Base-by-base conservation (phyloP, 2,329 filamentous ascomycete genomes). In the Epichloe amarillans region DNA sequence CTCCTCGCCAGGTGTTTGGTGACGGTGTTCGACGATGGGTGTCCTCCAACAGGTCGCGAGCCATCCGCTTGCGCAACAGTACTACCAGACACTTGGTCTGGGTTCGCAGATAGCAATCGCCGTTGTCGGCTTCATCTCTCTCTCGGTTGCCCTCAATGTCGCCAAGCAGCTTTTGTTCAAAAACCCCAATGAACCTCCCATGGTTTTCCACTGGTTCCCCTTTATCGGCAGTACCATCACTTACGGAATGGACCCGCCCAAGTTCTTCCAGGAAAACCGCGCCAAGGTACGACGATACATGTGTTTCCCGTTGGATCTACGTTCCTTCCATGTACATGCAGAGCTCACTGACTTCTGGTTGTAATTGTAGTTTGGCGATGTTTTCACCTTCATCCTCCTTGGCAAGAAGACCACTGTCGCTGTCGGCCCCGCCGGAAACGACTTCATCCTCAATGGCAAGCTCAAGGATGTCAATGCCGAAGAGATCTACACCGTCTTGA, bases 201-300 rank as follows among this genome's bases (percentile, higher is more conserved):
- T 90, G 52, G 85, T 91, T 55, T 91, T 90, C 67, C 84, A 88
- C 67, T 86, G 80, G 79, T 76, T 91, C 62, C 87, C 86, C 53
- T 70, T 95, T 58, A 76, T 98, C 61, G 91, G 91, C 56, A 96
- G 84, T 72, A 96, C 93, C 53, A 75, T 97, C 61, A 86, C 81
- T 43, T 98, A 97, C 71, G 91, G 91, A 67, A 96, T 96, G 69
- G 88, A 97, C 63, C 91, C 91, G 15, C 90, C 88, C 62, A 75
- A 74, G 48, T 97, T 96, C 77, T 95, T 96, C 73, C 75, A 60
- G 78, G 82, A 75, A 65, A 79, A 78, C 69, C 82, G 82, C 60
- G 75, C 78, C 61, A 94, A 94, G 83, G 86, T 89, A 61, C 54
- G 70, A 61, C 54, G 70, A 66, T 35, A 10, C 5, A 30, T 11